These are phyloP conservation scores for Colletotrichum sp. DNA, from an alignment of 2,329 filamentous ascomycete genomes.

Conservation along the genomic window DNA sequence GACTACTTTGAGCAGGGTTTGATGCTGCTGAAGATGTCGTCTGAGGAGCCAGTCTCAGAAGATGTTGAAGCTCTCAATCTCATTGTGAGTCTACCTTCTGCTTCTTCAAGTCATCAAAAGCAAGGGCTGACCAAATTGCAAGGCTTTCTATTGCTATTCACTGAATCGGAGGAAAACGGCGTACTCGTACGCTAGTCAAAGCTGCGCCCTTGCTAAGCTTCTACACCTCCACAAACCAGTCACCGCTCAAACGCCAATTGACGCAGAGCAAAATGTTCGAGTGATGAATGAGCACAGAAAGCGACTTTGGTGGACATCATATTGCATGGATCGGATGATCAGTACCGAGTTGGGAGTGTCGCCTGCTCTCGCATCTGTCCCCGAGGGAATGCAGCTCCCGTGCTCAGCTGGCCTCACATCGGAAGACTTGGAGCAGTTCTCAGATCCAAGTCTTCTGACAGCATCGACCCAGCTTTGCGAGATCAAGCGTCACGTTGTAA, in stretches of 20 bases:
- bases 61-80: constrained; percentile 11
- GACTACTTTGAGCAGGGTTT: constrained; percentile 22
- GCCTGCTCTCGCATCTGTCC: neutral
- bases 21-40: constrained; percentile 12
- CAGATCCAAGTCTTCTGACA: neutral
- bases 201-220: constrained; percentile 12
- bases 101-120: neutral
- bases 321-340: constrained; percentile 20
- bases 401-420: neutral
- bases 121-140: fast-evolving
- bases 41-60: constrained; percentile 13
- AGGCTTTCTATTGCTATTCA: constrained; percentile 21
- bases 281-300: constrained; percentile 12
- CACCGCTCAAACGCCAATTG: neutral
- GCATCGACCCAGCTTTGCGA: constrained; percentile 9
- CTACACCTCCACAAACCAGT: constrained; percentile 3
- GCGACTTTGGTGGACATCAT: constrained; percentile 20
- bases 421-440: constrained; percentile 7
- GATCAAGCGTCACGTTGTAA: constrained; percentile 11
- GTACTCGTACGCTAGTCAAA: constrained; percentile 18
- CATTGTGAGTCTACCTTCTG: neutral
- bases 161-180: constrained; percentile 20
- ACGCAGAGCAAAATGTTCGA: neutral
- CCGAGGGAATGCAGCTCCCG: neutral
- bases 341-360: constrained; percentile 14